Base-by-base conservation (phyloP, 2,329 filamentous ascomycete genomes). In the Alternaria consortialis region DNA sequence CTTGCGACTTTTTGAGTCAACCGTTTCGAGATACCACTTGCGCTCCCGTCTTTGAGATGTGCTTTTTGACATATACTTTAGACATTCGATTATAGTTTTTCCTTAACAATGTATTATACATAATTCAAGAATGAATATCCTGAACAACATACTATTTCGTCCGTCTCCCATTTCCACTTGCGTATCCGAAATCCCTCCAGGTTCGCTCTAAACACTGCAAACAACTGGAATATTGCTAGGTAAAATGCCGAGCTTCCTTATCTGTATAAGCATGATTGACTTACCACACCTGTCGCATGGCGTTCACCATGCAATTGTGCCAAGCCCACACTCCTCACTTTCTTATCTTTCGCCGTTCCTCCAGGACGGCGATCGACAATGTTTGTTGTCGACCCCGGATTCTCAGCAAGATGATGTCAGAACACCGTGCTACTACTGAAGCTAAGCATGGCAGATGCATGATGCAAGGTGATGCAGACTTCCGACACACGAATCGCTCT, bases 21-120 rank as follows among this genome's bases (percentile, higher is more conserved):
- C 68, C 68, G 69, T 75, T 75, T 60, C 52, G 66, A 72, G 72
- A 76, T 77, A 76, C 73, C 73, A 75, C 65, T 44, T 63, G 66
- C 64, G 62, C 61, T 66, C 31, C 31, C 66, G 63, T 72, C 67
- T 61, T 71, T 72, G 40, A 58, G 64, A 53, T 59, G 64, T 52
- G 54, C 63, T 54, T 63, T 58, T 63, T 56, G 34, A 40, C 32
- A 56, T 53, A 37, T 39, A 25, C 25, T 56, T 47, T 62, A 65
- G 47, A 65, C 27, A 43, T 60, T 36, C 13, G 39, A 42, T 44
- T 44, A 37, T 25, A 58, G 15, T 40, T 53, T 44, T 44, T 60
- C 34, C n/a, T 65, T 53, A 25, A 42, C 12, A 51, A 31, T 53
- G 53, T 60, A 64, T 37, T 69, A 51, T 66, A 66, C 56, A 70